Evolutionary conservation across 208 protist species (phyloP).

Genomic region (Chromosphaera perkinsii): DNA sequence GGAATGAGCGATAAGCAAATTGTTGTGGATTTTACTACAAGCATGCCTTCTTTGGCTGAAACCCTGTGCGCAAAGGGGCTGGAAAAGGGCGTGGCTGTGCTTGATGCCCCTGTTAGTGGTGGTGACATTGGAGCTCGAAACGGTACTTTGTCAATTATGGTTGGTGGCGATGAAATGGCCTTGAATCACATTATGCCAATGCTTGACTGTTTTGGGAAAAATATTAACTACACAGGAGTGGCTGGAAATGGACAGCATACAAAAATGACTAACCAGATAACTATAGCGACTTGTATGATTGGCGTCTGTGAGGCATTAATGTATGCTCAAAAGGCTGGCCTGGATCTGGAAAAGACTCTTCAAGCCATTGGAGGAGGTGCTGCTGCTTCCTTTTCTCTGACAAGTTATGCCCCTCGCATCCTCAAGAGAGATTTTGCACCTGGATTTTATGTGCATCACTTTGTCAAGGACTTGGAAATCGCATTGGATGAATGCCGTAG

Average conservation of each 20-base stretch:
- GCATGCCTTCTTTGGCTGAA: slow-evolving; percentile 76
- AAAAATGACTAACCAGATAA: slow-evolving; percentile 88
- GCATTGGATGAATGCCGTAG: slow-evolving; percentile 76
- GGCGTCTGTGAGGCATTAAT: slow-evolving; percentile 83
- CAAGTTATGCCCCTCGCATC: slow-evolving; percentile 77
- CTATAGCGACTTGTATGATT: slow-evolving; percentile 75
- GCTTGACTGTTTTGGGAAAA: slow-evolving; percentile 40
- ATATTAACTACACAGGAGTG: slow-evolving; percentile 24
- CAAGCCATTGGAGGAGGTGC: slow-evolving; percentile 72
- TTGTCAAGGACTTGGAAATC: slow-evolving; percentile 80
- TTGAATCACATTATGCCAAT: slow-evolving; percentile 43
- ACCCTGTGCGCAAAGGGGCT: slow-evolving; percentile 69
- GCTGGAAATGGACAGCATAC: slow-evolving; percentile 82
- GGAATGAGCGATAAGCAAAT: slow-evolving; percentile 60
- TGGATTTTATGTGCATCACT: slow-evolving; percentile 85
- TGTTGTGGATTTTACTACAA: slow-evolving; percentile 88
- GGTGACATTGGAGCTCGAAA: slow-evolving; percentile 73
- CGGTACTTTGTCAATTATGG: slow-evolving; percentile 84
- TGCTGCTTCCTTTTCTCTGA: slow-evolving; percentile 82
- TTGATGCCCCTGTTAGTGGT: slow-evolving; percentile 82
- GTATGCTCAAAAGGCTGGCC: slow-evolving; percentile 78
- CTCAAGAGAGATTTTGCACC: slow-evolving; percentile 81
- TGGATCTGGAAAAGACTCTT: slow-evolving; percentile 70
- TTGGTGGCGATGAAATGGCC: slow-evolving; percentile 74
- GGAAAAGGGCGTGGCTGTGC: slow-evolving; percentile 62